Evolutionary conservation across 176 grass and related monocot species (phyloP), one percentile per base, ranked within the genome.

Genomic region (Carex littledalei): DNA sequence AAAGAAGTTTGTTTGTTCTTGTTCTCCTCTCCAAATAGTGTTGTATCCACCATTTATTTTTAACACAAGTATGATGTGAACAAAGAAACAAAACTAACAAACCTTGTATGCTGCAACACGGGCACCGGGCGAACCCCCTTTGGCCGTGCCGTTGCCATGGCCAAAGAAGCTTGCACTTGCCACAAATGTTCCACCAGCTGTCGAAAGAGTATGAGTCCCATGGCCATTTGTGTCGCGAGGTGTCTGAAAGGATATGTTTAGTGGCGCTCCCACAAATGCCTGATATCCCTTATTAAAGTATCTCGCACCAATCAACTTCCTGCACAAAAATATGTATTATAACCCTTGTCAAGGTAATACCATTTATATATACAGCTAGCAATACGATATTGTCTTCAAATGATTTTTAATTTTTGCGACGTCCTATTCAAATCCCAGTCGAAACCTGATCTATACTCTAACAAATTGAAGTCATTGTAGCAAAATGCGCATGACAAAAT

Each of bases 241-340:
- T 54, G 88, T 91, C 21, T 20, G 71, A 4, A 81, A 83, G 66
- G 55, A 74, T 21, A 13, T 60, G 82, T 79, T 60, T 0, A 88
- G 43, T 9, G 64, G 59, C 11, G 18, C 3, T 16, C 79, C 78
- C 34, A 5, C 15, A 15, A 2, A 55, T 24, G 79, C 13, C 55
- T 56, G 43, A 52, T 87, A 94, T 24, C 90, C 91, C 66, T 89
- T 90, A 84, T 92, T 90, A 88, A 94, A 97, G 89, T 91, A 97
- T 21, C 94, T 88, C 31, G 94, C 94, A 3, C 94, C 94, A 64
- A 94, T 89, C 15, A 97, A 81, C 88, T 97, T 97, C 81, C 94
- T 97, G 84, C 57, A 67, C 5, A 13, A 29, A 53, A 53, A 6
- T 47, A 63, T 67, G 3, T 31, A n/a, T 61, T 6, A 61, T n/a